phyloP scores from a whole-genome alignment of 192 early-diverging fungal genomes.

The Chytriomyces sp. region DNA sequence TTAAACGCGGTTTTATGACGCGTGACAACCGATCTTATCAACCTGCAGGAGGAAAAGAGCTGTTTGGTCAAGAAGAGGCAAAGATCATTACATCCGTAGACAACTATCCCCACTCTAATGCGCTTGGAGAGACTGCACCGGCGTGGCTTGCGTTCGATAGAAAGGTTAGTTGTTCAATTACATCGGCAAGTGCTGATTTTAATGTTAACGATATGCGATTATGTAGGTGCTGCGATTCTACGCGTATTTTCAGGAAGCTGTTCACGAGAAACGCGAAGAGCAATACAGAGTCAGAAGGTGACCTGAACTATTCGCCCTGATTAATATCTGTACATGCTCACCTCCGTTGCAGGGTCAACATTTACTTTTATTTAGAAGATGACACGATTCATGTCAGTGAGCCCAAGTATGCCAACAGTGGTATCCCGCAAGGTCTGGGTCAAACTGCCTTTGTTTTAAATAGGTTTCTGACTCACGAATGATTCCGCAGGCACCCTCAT shows the following conservation, averaged over 20 bases:
- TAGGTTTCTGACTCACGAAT: not conserved
- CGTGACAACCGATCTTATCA: not conserved
- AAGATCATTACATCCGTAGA: constrained; percentile 59
- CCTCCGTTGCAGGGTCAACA: constrained; percentile 50
- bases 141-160: constrained; percentile 65
- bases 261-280: constrained; percentile 61
- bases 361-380: constrained; percentile 67
- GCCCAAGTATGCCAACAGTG: constrained; percentile 59
- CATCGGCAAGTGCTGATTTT: not conserved
- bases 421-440: constrained; percentile 60
- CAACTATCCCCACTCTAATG: constrained; percentile 48
- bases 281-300: constrained; percentile 63
- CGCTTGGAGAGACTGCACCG: constrained; percentile 46
- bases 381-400: constrained; percentile 67
- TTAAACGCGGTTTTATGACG: not conserved
- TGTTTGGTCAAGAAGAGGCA: constrained; percentile 47
- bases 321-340: not conserved
- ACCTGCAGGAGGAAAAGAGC: constrained; percentile 46
- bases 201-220: not conserved
- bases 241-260: constrained; percentile 66
- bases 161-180: constrained; percentile 40
- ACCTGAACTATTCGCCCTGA: not conserved
- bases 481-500: constrained; percentile 58
- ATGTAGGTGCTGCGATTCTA: constrained; percentile 61
- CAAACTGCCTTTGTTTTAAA: not conserved